Percentiles rank a stretch among this genome's conserved stretches.
Conservation (phyloP, 257 asterid genomes). For the Solanum sitiens region DNA sequence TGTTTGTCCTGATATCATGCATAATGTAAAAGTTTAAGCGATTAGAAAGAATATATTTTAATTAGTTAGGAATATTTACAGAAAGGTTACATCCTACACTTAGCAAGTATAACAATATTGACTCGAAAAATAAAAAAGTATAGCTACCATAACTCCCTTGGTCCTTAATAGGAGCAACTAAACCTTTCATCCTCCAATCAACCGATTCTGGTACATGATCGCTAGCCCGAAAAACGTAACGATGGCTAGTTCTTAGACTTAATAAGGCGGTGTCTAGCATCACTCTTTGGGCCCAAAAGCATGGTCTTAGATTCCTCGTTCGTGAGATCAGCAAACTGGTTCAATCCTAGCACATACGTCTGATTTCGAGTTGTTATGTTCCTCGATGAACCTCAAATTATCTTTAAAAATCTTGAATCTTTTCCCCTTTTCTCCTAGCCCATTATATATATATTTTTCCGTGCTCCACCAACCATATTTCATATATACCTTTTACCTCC, state of each 20-base stretch:
- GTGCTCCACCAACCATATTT: slow-evolving; percentile 46
- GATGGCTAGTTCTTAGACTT: slow-evolving; percentile 10
- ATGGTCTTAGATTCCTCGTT: slow-evolving; percentile 52
- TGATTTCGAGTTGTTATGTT: slow-evolving; percentile 31
- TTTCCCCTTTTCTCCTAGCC: slow-evolving; percentile 45
- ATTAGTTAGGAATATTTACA: too few species aligned
- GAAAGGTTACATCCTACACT: not conserved
- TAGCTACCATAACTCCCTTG: slow-evolving; percentile 61
- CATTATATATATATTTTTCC: slow-evolving; percentile 36
- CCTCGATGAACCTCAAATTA: slow-evolving; percentile 53
- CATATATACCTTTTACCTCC: slow-evolving; percentile 36
- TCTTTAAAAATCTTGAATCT: slow-evolving; percentile 55
- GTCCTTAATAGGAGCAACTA: slow-evolving; percentile 44
- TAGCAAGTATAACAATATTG: not conserved
- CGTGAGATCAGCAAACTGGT: slow-evolving; percentile 54
- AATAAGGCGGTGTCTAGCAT: slow-evolving; percentile 1
- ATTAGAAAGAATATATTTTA: not conserved
- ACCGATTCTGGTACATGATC: slow-evolving; percentile 35
- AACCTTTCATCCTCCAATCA: slow-evolving; percentile 71
- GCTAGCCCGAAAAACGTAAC: slow-evolving; percentile 30
- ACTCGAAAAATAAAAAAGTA: not conserved
- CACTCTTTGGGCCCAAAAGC: slow-evolving; percentile 40
- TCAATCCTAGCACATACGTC: slow-evolving; percentile 57
- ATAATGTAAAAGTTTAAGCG: too few species aligned
- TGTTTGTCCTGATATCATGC: not conserved